Evolutionary conservation across 2,329 filamentous ascomycete genomes (phyloP).

Genomic region (Cladosporium velox): DNA sequence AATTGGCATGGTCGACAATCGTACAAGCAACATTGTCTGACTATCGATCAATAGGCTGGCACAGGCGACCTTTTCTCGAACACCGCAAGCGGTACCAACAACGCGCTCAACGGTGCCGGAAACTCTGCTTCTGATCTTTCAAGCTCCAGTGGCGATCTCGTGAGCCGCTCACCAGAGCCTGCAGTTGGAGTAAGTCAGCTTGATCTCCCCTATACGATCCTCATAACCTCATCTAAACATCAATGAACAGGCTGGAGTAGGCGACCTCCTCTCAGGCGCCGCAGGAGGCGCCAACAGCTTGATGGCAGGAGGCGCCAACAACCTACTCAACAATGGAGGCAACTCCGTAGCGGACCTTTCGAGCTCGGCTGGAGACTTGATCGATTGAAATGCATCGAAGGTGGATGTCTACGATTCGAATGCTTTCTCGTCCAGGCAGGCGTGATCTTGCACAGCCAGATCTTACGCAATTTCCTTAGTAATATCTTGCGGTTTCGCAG

Average conservation of each 20-base stretch:
- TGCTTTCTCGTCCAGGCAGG: too few relatives aligned
- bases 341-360: constrained; percentile 7
- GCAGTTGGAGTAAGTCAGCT: not conserved
- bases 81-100: constrained; percentile 2
- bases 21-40: not conserved
- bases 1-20: not conserved
- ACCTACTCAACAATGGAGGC: not conserved
- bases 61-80: constrained; percentile 3
- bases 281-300: not conserved
- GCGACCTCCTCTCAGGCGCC: constrained; percentile 7
- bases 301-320: constrained; percentile 9
- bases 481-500: not conserved
- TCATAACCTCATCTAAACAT: not conserved
- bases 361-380: not conserved
- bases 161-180: not conserved
- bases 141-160: not conserved
- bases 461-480: not conserved
- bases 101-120: not conserved
- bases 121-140: constrained; percentile 6
- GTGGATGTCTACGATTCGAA: too few relatives aligned
- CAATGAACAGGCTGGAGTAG: not conserved
- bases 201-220: not conserved
- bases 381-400: not conserved
- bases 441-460: not conserved
- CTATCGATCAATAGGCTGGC: not conserved